Evolutionary conservation across 495 filamentous ascomycete species (phyloP).

Genomic region (Barbatosphaeria neglecta): DNA sequence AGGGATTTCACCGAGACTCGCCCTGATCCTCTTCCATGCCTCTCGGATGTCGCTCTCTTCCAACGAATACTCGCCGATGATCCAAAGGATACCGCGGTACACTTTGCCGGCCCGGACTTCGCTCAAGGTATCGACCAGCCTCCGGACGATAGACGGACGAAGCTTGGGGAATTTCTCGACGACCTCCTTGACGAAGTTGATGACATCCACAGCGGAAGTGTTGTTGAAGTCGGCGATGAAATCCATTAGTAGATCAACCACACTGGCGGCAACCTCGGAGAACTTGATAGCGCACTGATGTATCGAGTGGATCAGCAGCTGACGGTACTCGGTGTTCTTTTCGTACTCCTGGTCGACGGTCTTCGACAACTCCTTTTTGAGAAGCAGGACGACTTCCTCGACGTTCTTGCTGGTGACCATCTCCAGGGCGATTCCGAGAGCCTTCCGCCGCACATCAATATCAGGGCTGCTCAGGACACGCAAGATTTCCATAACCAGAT

Average conservation of each 20-base stretch:
- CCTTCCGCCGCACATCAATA: slow-evolving; percentile 90
- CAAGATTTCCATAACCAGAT: slow-evolving; percentile 95
- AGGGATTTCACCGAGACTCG: slow-evolving; percentile 92
- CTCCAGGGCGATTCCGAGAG: slow-evolving; percentile 80
- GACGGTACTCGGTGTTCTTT: slow-evolving; percentile 96
- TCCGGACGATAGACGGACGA: slow-evolving; percentile 71
- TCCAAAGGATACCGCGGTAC: slow-evolving; percentile 93
- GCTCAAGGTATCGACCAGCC: slow-evolving; percentile 79
- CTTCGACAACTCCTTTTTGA: slow-evolving; percentile 96
- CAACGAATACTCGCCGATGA: slow-evolving; percentile 92
- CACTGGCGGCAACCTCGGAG: slow-evolving; percentile 92
- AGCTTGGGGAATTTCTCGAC: slow-evolving; percentile 96
- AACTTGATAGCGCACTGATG: slow-evolving; percentile 98
- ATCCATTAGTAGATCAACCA: slow-evolving; percentile 97
- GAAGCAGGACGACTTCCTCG: slow-evolving; percentile 87
- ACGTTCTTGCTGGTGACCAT: slow-evolving; percentile 99
- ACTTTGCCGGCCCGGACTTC: slow-evolving; percentile 97
- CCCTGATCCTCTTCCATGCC: slow-evolving; percentile 91
- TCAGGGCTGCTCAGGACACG: slow-evolving; percentile 94
- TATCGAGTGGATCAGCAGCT: slow-evolving; percentile 90
- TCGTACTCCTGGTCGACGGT: slow-evolving; percentile 98
- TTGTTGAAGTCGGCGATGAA: slow-evolving; percentile 99
- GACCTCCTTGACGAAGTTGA: slow-evolving; percentile 97
- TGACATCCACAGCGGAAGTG: slow-evolving; percentile 91
- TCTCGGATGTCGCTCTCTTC: slow-evolving; percentile 90